phyloP scores from a whole-genome alignment of 1,284 basidiomycete species.

The Anthracocystis panici-leucophaei region DNA sequence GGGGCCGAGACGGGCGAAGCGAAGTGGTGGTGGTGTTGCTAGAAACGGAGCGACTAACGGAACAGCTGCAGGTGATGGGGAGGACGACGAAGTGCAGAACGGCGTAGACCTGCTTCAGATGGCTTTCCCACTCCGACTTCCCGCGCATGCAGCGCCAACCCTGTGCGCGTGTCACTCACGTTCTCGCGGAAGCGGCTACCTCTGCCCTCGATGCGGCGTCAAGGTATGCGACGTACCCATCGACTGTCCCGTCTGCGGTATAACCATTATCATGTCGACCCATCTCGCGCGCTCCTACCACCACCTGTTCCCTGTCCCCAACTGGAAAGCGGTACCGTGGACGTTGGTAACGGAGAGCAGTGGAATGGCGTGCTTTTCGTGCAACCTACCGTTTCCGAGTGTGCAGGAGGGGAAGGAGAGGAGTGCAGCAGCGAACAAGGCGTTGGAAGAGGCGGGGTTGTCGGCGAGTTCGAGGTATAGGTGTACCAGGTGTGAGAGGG shows the following conservation, averaged over 20 bases:
- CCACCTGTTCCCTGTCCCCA: constrained; percentile 88
- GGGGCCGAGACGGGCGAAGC: constrained; percentile 14
- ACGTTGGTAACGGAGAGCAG: constrained; percentile 8
- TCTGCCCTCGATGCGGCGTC: constrained; percentile 90
- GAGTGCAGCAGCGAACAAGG: constrained; percentile 23
- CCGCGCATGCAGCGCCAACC: constrained; percentile 56
- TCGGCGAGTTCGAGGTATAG: constrained; percentile 61
- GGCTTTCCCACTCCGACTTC: constrained; percentile 80
- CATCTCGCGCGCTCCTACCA: constrained; percentile 96
- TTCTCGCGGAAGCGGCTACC: constrained; percentile 79
- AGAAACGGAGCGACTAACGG: not conserved
- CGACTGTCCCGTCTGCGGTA: constrained; percentile 94
- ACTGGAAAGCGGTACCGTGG: constrained; percentile 77
- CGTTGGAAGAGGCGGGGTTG: constrained; percentile 45
- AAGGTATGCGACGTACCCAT: constrained; percentile 98
- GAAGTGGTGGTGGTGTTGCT: not conserved
- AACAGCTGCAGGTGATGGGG: constrained; percentile 7
- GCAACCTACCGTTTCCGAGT: constrained; percentile 51
- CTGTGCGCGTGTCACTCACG: constrained; percentile 91
- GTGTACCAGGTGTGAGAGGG: constrained; percentile 53
- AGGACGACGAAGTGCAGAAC: constrained; percentile 29
- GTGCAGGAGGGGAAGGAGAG: constrained; percentile 9
- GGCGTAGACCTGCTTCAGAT: constrained; percentile 88
- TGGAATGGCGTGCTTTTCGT: constrained; percentile 45
- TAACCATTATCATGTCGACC: constrained; percentile 97